phyloP scores from a whole-genome alignment of 345 rosid genomes.

The Rhizophora mangle region DNA sequence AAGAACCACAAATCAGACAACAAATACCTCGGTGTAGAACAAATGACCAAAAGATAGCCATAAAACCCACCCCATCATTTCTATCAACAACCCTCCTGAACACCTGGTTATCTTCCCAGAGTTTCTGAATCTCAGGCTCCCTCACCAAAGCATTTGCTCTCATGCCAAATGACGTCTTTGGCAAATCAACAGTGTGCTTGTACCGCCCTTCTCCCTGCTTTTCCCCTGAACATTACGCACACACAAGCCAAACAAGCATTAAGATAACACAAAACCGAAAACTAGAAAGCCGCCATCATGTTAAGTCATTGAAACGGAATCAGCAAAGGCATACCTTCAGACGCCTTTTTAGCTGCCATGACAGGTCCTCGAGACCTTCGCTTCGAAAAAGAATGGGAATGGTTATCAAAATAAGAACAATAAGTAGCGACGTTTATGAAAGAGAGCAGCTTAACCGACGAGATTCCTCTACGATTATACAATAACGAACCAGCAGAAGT shows the following conservation, averaged over 20 bases:
- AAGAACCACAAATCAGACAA: constrained; percentile 30
- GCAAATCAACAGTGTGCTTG: constrained; percentile 87
- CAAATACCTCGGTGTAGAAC: constrained; percentile 18
- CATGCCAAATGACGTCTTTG: constrained; percentile 83
- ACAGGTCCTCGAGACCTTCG: constrained; percentile 87
- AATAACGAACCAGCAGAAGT: constrained; percentile 33
- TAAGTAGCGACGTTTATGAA: constrained; percentile 38
- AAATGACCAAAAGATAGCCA: constrained; percentile 8
- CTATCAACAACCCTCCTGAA: constrained; percentile 68
- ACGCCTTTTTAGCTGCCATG: constrained; percentile 83
- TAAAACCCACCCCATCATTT: constrained; percentile 67
- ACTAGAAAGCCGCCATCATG: background rate
- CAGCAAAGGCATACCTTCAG: constrained; percentile 49
- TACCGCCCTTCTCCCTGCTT: constrained; percentile 86
- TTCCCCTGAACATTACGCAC: constrained; percentile 44
- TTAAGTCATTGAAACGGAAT: background rate
- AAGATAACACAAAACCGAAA: background rate
- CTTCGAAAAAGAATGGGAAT: constrained; percentile 49
- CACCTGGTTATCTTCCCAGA: constrained; percentile 84
- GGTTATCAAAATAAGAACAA: constrained; percentile 41
- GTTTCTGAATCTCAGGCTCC: constrained; percentile 91
- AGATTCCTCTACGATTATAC: constrained; percentile 31
- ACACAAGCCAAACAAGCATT: constrained; percentile 13
- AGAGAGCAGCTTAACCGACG: constrained; percentile 44
- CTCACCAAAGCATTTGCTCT: constrained; percentile 79